Conservation (phyloP, 768 basidiomycete genomes). For the Serendipita sp. region DNA sequence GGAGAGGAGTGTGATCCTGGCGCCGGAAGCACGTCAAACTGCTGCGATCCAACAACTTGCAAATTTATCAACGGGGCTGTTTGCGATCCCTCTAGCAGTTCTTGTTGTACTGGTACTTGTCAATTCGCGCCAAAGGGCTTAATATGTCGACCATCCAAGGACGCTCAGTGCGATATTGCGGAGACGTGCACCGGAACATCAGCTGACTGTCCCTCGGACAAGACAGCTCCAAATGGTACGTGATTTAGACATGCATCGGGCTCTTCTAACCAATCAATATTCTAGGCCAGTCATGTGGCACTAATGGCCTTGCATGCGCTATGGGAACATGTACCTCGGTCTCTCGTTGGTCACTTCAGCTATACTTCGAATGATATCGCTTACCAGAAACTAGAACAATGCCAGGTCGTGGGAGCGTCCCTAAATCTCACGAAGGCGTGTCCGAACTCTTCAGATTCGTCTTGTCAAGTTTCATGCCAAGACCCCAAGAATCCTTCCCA, state of each 20-base stretch:
- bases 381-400: conserved; percentile 38
- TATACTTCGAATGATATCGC: conserved; percentile 4
- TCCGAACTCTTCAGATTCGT: conserved; percentile 40
- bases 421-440: conserved; percentile 54
- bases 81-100: conserved; percentile 61
- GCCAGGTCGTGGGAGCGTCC: conserved; percentile 52
- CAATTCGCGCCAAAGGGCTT: conserved; percentile 47
- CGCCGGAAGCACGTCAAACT: conserved; percentile 35
- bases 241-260: neutral
- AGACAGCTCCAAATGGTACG: conserved; percentile 44
- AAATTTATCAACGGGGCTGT: conserved; percentile 54
- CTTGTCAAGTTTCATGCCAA: conserved; percentile 67
- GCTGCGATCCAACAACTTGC: conserved; percentile 61
- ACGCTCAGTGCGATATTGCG: conserved; percentile 47
- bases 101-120: conserved; percentile 60
- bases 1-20: conserved; percentile 87
- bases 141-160: conserved; percentile 54
- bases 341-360: conserved; percentile 29
- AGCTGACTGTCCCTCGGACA: conserved; percentile 52
- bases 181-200: conserved; percentile 66
- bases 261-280: neutral
- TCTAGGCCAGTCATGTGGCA: conserved; percentile 49
- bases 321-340: conserved; percentile 64
- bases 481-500: conserved; percentile 42
- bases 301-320: conserved; percentile 49